Conservation (phyloP, 495 filamentous ascomycete genomes). For the Pyrenula massariospora region DNA sequence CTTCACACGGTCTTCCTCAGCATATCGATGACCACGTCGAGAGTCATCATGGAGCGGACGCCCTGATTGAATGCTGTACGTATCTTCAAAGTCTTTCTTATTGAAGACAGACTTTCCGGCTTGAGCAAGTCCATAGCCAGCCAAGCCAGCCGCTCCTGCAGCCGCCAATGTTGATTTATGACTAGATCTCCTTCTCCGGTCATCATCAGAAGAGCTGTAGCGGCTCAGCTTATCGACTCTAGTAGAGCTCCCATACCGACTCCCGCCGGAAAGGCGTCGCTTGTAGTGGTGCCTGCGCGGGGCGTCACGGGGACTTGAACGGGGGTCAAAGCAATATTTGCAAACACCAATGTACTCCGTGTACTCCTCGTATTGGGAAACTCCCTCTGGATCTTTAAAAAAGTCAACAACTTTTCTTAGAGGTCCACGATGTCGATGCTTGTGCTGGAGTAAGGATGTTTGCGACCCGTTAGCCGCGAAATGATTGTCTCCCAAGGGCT, state of each 20-base stretch:
- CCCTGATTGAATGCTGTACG: conserved; percentile 43
- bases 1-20: background rate
- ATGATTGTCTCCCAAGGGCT: conserved; percentile 2
- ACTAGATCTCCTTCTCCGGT: conserved; percentile 26
- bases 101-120: conserved; percentile 40
- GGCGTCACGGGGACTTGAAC: conserved; percentile 44
- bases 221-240: conserved; percentile 46
- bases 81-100: conserved; percentile 45
- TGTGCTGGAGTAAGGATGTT: conserved; percentile 26
- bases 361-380: conserved; percentile 61
- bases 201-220: conserved; percentile 44
- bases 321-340: conserved; percentile 55
- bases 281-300: conserved; percentile 53
- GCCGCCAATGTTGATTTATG: conserved; percentile 37
- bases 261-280: conserved; percentile 18
- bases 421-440: conserved; percentile 39
- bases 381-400: conserved; percentile 56
- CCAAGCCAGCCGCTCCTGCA: conserved; percentile 26
- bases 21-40: background rate
- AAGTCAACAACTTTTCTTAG: conserved; percentile 48
- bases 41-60: conserved; percentile 5
- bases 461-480: conserved; percentile 2
- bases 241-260: conserved; percentile 31
- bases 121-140: conserved; percentile 35
- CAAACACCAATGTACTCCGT: conserved; percentile 63